Percentiles rank a stretch among this genome's conserved stretches.
Evolutionary conservation across 805 yeast species (phyloP).

Genomic region (Ogataea minuta): DNA sequence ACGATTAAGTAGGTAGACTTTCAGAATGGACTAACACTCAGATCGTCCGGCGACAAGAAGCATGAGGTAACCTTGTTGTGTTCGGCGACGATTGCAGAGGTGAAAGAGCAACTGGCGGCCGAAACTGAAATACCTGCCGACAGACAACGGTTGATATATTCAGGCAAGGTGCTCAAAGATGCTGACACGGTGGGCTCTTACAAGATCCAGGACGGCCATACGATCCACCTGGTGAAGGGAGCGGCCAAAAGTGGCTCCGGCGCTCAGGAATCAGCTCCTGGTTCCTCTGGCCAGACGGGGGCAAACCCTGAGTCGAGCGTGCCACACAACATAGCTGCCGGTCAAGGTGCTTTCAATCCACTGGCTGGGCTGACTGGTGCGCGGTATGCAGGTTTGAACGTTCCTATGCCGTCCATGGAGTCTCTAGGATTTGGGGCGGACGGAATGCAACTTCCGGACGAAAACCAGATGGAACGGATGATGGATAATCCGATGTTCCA

Average conservation of each 20-base stretch:
- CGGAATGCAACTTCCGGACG: conserved; percentile 79
- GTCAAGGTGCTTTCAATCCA: conserved; percentile 86
- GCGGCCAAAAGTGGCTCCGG: conserved; percentile 41
- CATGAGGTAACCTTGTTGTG: conserved; percentile 60
- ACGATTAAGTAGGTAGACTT: conserved; percentile 31
- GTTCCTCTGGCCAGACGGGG: conserved; percentile 27
- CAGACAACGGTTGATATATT: conserved; percentile 86
- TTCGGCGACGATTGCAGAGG: conserved; percentile 56
- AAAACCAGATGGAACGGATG: conserved; percentile 71
- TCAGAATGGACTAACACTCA: conserved; percentile 10
- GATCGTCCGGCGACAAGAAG: conserved; percentile 72
- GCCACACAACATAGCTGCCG: conserved; percentile 83
- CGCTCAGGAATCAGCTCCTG: conserved; percentile 19
- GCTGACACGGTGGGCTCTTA: conserved; percentile 69
- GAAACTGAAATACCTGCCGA: conserved; percentile 66
- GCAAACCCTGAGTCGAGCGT: conserved; percentile 35
- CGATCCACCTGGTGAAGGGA: conserved; percentile 86
- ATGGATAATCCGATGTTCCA: conserved; percentile 80
- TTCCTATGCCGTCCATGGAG: conserved; percentile 79
- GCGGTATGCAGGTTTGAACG: conserved; percentile 83
- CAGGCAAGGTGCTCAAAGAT: conserved; percentile 92
- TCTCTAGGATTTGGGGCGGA: conserved; percentile 75
- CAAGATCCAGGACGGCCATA: conserved; percentile 81
- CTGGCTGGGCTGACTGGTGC: conserved; percentile 93
- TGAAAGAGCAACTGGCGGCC: conserved; percentile 63